Evolutionary conservation across 768 basidiomycete species (phyloP), one percentile per base, ranked within the genome.

Genomic region (Coprinopsis sp.): DNA sequence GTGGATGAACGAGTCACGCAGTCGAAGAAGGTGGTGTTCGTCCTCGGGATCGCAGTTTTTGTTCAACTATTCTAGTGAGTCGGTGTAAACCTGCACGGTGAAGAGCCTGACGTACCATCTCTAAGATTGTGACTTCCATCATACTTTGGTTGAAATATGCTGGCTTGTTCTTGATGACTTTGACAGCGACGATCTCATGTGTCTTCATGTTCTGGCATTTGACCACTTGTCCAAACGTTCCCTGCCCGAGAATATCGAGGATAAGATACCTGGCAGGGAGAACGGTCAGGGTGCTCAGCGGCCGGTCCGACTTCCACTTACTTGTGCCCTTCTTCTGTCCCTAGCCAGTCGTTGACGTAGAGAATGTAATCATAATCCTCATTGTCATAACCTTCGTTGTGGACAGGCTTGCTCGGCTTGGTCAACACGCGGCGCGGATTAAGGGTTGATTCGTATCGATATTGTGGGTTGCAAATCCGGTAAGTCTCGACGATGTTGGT

Each of bases 181-280:
- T 99, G 51, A 99, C 96, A 19, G 96, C 96, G 34, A 96, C 92
- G 45, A 98, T 91, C 63, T 97, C 95, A 66, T 98, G 93, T 24
- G 91, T 96, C 72, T 94, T 92, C 86, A 97, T 94, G 63, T 99
- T 98, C 65, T 98, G 96, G 62, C 96, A 99, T 65, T 99, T 99
- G 57, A 98, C 96, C 25, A 99, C 96, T 65, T 99, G 96, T 7
- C 96, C 96, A 57, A 99, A 99, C 2, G 96, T 99, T 19, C 96
- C 96, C 64, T 99, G 96, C 6, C 96, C 96, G 30, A 99, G 80
- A 51, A 99, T 91, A 65, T 99, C 96, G 37, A 99, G 82, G 59
- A 99, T 98, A 53, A 98, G 74, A 65, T 97, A 99, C 64, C 91
- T 93, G 63, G 21, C 39, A 19, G 24, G 25, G 28, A 45, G 28